These are phyloP conservation scores for Striga asiatica DNA, from an alignment of 257 asterid genomes.

Conservation along the genomic window DNA sequence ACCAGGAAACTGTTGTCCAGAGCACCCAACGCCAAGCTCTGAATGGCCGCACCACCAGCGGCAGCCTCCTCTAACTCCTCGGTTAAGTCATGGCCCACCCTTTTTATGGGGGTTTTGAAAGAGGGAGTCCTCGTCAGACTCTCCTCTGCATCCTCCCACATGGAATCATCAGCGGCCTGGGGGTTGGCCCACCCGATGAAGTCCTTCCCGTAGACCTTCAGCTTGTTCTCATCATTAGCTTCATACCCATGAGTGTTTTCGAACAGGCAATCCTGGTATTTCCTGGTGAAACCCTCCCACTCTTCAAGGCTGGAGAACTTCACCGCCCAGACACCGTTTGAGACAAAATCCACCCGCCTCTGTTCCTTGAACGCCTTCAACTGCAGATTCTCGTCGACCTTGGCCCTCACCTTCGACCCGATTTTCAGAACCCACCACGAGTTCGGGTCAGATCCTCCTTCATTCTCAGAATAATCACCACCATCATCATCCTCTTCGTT, in stretches of 20 bases:
- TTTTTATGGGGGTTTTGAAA: conserved; percentile 33
- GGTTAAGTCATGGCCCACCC: conserved; percentile 38
- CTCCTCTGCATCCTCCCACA: conserved; percentile 89
- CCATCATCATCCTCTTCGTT: conserved; percentile 36
- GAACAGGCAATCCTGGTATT: conserved; percentile 57
- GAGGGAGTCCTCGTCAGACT: conserved; percentile 45
- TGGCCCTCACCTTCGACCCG: conserved; percentile 56
- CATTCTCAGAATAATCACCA: conserved; percentile 33
- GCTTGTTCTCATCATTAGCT: conserved; percentile 63
- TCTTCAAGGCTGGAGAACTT: conserved; percentile 49
- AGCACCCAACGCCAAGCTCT: conserved; percentile 91
- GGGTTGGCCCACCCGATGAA: conserved; percentile 94
- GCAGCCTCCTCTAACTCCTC: conserved; percentile 91
- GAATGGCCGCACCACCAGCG: conserved; percentile 48
- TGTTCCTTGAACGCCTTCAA: conserved; percentile 66
- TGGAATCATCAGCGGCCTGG: conserved; percentile 73
- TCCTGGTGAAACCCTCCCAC: conserved; percentile 38
- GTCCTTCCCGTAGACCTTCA: conserved; percentile 91
- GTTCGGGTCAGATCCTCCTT: conserved; percentile 27
- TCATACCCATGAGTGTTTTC: conserved; percentile 81
- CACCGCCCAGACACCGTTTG: conserved; percentile 81
- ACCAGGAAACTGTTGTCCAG: conserved; percentile 88
- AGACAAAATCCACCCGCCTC: conserved; percentile 71
- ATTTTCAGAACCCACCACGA: conserved; percentile 58
- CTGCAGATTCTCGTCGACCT: conserved; percentile 52